Evolutionary conservation across 1,284 basidiomycete genomes (phyloP), one percentile per base, ranked within the genome.

Genomic region (Fistulinella staudtii): DNA sequence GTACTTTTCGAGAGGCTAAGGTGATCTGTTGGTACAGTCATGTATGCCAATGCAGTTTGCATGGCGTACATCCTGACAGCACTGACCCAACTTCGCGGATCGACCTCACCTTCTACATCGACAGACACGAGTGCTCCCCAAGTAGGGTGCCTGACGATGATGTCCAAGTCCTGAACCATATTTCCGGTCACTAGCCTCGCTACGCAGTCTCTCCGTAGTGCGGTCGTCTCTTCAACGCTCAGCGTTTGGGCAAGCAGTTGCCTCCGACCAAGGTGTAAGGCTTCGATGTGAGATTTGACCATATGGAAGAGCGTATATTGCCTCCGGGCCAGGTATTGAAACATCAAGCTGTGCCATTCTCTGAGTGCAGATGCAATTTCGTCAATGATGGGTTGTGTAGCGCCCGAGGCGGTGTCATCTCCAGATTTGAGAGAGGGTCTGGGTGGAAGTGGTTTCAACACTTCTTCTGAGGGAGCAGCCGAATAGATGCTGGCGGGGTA

Each of bases 291-390:
- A 44, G 88, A 85, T 45, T 84, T 82, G 37, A 98, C 91, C 5
- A 81, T 75, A 53, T 87, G 81, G 68, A 98, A 96, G 15, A 95
- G 79, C 33, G 79, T 79, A 70, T 99, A 99, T 60, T 98, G 89
- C 45, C 93, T 80, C 40, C 81, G 76, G 4, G 85, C 83, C 21
- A 99, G 84, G 65, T 97, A 94, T 44, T 85, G 83, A 59, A 93
- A 94, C 76, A 97, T 86, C 23, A 95, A 76, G 22, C 81, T 80
- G 60, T 93, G 88, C 93, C 94, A 98, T 76, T 98, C 95, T 28
- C 94, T 82, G 33, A 98, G 71, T 0, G 95, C 93, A 17, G 93
- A 95, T 0, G 95, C 90, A 55, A 99, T 96, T 70, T 99, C 95
- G 67, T 99, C 95, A 41, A 98, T 82, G 57, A 98, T 84, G 1